Base-by-base conservation (phyloP, 2,329 filamentous ascomycete genomes). In the Blastomyces parvus region DNA sequence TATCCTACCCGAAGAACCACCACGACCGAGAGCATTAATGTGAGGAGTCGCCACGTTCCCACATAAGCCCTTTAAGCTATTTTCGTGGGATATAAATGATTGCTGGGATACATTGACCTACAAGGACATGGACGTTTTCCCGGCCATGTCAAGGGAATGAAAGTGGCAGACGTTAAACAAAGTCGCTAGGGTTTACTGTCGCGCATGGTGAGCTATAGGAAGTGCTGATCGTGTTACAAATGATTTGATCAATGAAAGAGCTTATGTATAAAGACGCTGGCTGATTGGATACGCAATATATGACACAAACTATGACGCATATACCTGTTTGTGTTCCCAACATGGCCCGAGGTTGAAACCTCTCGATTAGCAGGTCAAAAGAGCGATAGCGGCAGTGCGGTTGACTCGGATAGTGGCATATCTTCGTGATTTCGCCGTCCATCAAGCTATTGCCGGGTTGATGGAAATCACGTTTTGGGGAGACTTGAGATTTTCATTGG, bases 371-470 rank as follows among this genome's bases (percentile, higher is more conserved):
- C 22, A 25, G 22, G 25, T 38, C n/a, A 14, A 58, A 44, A 27
- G 56, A 40, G 27, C 44, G 38, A 42, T 38, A 44, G 38, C 38
- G n/a, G 36, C 36, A 27, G 30, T 38, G 36, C 56, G 56, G 56
- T 58, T 58, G 56, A 44, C 38, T 58, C 38, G 56, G 56, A 30
- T 58, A 44, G 36, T 58, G 56, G 56, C 56, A 58, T 42, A n/a
- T 7, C 7, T 44, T 58, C n/a, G 56, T 58, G 22, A 14, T 58
- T 44, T n/a, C n/a, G 7, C 36, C 42, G 8, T 30, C 13, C 8
- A 44, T 44, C 56, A 40, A 42, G 22, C 22, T 27, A 38, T 38
- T 58, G 40, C 56, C 56, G 56, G 56, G 33, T 44, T 22, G 19
- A 25, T 44, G 22, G 55, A 38, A 44, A 38, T 17, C 56, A 38